Base-by-base conservation (phyloP, 2,329 filamentous ascomycete genomes). In the Aspergillus fumigatiaffinis region DNA sequence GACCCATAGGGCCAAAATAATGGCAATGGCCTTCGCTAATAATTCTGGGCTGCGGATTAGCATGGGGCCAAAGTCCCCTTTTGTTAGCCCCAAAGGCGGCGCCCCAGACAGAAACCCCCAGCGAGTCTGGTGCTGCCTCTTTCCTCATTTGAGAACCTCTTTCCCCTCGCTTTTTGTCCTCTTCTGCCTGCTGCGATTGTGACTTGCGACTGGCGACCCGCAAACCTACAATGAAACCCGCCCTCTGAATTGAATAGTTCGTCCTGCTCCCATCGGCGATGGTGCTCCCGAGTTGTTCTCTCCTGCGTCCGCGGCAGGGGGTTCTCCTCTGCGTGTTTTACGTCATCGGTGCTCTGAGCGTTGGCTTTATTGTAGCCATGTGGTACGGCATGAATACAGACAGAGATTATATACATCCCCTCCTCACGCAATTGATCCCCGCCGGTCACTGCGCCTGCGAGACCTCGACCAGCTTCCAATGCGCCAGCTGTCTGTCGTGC, bases 361-460 rank as follows among this genome's bases (percentile, higher is more conserved):
- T 47, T 2, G 44, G 44, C 20, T 47, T 47, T 14, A 17, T 47
- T 17, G 1, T 47, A 5, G 44, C 44, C 44, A 47, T 47, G 9
- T 47, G 44, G 44, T 26, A 47, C 21, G 59, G 69, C 61, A 67
- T 75, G 63, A 74, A 74, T 62, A 70, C 73, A 3, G 72, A 76
- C 51, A 58, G 66, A 50, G 66, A 73, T 32, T 72, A 73, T 25
- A 66, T 74, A 21, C 70, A 71, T 42, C 73, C 72, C 1, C 49
- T 74, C 28, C 63, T 76, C 51, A 75, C 70, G 5, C 73, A 76
- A 49, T 56, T 75, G 8, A 73, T 76, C 51, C 73, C 73, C 50
- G 73, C 73, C 8, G 73, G 73, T 12, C 72, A 76, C 55, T 75
- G 72, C 58, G 69, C 72, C 38, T 75, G 72, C 57, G 59, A 71